Conservation (phyloP, 192 early-diverging fungal species). For the Coemansia sp. region DNA sequence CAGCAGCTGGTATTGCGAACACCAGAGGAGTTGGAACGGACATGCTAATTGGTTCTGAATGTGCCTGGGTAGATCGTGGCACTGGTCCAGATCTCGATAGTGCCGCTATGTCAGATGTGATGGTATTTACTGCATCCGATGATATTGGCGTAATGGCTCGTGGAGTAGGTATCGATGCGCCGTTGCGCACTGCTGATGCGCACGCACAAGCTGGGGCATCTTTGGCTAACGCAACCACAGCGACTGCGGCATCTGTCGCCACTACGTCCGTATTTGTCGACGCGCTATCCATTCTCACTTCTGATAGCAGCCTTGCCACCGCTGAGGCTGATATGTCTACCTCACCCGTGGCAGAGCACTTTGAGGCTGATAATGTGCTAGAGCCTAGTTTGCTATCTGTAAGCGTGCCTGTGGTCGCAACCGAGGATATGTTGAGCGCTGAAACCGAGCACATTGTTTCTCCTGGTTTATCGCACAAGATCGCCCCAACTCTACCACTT, state of each 20-base stretch:
- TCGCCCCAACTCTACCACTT: background rate
- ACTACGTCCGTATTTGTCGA: constrained; percentile 7
- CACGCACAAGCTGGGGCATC: background rate
- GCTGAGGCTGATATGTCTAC: background rate
- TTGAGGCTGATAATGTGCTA: background rate
- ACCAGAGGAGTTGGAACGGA: constrained; percentile 10
- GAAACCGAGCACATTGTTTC: background rate
- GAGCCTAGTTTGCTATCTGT: background rate
- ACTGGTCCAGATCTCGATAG: background rate
- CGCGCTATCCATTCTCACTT: background rate
- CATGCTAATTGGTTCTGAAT: background rate
- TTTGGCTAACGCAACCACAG: background rate
- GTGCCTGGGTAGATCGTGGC: background rate
- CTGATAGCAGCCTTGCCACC: background rate
- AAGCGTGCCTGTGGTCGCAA: background rate
- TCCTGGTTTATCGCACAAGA: background rate
- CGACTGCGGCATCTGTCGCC: background rate
- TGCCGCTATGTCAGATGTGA: background rate
- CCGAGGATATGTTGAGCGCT: background rate
- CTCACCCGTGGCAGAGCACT: background rate
- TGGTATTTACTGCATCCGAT: background rate
- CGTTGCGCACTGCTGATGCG: background rate
- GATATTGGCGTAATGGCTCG: background rate
- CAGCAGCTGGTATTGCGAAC: constrained; percentile 5
- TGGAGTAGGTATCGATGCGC: background rate